A percentile compares a stretch with the other conserved stretches of the same genome.
Conservation (phyloP, 2,329 filamentous ascomycete genomes). For the Hypoxylon sp. region DNA sequence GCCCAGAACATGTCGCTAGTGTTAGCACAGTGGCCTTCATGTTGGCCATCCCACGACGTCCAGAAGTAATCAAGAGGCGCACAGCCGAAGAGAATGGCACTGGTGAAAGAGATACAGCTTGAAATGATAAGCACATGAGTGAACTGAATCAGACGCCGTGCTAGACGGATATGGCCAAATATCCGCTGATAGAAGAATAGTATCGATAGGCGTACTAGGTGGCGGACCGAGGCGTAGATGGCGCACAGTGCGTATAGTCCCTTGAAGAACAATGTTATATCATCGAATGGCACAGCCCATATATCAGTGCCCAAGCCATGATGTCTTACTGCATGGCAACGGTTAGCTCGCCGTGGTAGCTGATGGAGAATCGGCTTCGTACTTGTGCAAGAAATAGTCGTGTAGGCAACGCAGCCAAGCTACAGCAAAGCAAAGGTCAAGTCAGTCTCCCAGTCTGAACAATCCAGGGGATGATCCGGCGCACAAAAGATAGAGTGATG, state of each 20-base stretch:
- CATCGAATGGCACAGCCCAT: neutral
- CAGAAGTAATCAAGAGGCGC: neutral
- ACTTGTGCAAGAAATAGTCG: neutral
- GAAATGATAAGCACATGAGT: neutral
- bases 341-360: neutral
- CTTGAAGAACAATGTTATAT: neutral
- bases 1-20: neutral
- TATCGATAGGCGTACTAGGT: neutral
- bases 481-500: neutral
- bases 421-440: neutral
- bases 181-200: neutral
- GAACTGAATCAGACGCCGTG: neutral
- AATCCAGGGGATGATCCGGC: neutral
- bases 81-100: neutral
- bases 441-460: neutral
- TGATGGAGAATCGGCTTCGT: neutral
- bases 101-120: neutral
- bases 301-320: neutral
- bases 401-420: constrained; percentile 2
- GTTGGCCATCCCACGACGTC: neutral
- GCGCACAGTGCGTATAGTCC: neutral
- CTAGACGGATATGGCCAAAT: neutral
- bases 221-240: neutral
- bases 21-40: neutral
- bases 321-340: neutral